Percentiles rank a stretch among this genome's conserved stretches.
These are phyloP conservation scores for Penicillium cosmopolitanum DNA, from an alignment of 495 filamentous ascomycete genomes.

Conservation along the genomic window DNA sequence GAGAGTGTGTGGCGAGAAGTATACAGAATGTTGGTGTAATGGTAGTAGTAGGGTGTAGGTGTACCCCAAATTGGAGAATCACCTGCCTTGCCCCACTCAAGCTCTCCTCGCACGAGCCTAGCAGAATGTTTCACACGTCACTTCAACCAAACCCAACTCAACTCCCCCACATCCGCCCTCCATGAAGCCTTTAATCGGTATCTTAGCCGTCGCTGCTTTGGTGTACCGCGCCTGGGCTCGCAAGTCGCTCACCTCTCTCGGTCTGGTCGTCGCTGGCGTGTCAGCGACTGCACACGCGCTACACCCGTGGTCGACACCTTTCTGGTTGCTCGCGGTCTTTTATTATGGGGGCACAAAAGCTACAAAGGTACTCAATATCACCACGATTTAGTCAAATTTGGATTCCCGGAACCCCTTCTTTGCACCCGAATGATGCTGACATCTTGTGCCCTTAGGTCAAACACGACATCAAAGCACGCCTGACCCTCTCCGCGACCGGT, in stretches of 20 bases:
- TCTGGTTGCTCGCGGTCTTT: slow-evolving; percentile 80
- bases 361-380: slow-evolving; percentile 65
- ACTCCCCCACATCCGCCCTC: slow-evolving; percentile 7
- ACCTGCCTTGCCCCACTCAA: slow-evolving; percentile 20
- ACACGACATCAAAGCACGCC: slow-evolving; percentile 76
- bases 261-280: slow-evolving; percentile 66
- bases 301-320: slow-evolving; percentile 91
- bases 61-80: neutral
- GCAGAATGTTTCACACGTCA: slow-evolving; percentile 1
- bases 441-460: slow-evolving; percentile 61
- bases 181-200: slow-evolving; percentile 75
- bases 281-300: slow-evolving; percentile 81
- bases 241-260: slow-evolving; percentile 75
- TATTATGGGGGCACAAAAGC: slow-evolving; percentile 82
- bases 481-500: slow-evolving; percentile 78
- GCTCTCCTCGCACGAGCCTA: slow-evolving; percentile 12
- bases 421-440: slow-evolving; percentile 8
- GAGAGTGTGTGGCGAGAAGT: neutral
- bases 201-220: slow-evolving; percentile 64
- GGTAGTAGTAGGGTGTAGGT: no score
- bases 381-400: neutral
- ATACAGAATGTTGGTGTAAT: no score
- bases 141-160: neutral
- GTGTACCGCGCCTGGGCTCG: slow-evolving; percentile 71
- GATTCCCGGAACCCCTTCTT: neutral